Conservation (phyloP, 2,329 filamentous ascomycete genomes). For the Pestalotiopsis sp. region DNA sequence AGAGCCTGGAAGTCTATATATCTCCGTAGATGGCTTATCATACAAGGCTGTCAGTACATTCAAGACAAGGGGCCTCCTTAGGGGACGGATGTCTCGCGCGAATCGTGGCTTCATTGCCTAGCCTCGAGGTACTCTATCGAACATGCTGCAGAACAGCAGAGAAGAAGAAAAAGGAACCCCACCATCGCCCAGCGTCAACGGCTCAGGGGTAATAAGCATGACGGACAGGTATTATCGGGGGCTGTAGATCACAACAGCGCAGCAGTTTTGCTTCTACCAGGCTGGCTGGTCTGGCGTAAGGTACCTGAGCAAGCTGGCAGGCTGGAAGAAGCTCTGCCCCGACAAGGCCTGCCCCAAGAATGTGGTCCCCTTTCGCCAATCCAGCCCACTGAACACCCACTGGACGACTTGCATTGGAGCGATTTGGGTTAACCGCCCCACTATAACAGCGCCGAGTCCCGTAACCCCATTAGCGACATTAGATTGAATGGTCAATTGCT, state of each 20-base stretch:
- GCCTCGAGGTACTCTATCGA: neutral
- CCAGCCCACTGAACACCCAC: neutral
- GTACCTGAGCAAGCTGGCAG: neutral
- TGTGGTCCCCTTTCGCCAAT: slow-evolving; percentile 3
- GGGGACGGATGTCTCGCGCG: neutral
- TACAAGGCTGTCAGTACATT: neutral
- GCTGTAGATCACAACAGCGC: neutral
- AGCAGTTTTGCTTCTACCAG: neutral
- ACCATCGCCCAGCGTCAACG: neutral
- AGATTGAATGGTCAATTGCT: slow-evolving; percentile 16
- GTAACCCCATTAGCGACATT: neutral
- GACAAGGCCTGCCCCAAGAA: neutral
- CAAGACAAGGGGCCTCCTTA: neutral
- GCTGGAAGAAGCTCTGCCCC: neutral
- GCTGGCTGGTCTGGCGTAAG: neutral
- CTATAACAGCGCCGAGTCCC: slow-evolving; percentile 11
- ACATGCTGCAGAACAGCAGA: neutral
- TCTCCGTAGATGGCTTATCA: neutral
- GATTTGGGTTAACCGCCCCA: slow-evolving; percentile 1
- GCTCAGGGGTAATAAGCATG: neutral
- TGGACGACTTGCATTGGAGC: neutral
- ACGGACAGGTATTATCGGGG: neutral
- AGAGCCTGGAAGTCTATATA: neutral
- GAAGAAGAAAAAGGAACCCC: neutral
- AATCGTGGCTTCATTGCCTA: neutral